Conservation (phyloP, 495 filamentous ascomycete genomes). For the Podospora australis region DNA sequence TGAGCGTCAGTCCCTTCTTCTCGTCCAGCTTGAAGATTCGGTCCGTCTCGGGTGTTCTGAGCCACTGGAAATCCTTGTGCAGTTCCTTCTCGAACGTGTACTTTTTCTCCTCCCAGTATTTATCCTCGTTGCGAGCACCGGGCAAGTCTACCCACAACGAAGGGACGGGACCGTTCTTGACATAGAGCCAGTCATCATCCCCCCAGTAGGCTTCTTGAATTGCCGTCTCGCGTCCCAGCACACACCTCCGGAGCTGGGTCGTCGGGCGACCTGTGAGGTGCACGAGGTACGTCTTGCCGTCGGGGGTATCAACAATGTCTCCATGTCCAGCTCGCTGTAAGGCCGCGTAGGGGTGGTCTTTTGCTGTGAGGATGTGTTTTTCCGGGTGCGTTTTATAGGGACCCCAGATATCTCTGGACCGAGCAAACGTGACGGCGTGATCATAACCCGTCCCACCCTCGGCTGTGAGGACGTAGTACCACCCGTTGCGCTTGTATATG, state of each 20-base stretch:
- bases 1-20: slow-evolving; percentile 36
- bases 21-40: slow-evolving; percentile 41
- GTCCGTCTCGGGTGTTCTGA: slow-evolving; percentile 48
- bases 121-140: slow-evolving; percentile 37
- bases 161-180: slow-evolving; percentile 50
- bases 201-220: slow-evolving; percentile 52
- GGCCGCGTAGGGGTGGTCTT: slow-evolving; percentile 37
- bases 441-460: slow-evolving; percentile 58
- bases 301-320: slow-evolving; percentile 52
- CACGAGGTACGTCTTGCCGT: slow-evolving; percentile 51
- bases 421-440: slow-evolving; percentile 48
- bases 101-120: slow-evolving; percentile 46
- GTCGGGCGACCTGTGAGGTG: slow-evolving; percentile 48
- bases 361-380: slow-evolving; percentile 40
- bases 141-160: slow-evolving; percentile 47
- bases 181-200: slow-evolving; percentile 50
- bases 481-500: slow-evolving; percentile 56
- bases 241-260: slow-evolving; percentile 47
- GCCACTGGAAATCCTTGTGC: slow-evolving; percentile 50
- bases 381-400: slow-evolving; percentile 52
- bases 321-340: slow-evolving; percentile 53
- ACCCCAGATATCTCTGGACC: slow-evolving; percentile 49
- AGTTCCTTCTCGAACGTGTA: slow-evolving; percentile 44
- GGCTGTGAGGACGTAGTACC: slow-evolving; percentile 63
- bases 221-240: slow-evolving; percentile 47